Evolutionary conservation across 805 yeast species (phyloP), one percentile per base, ranked within the genome.

Genomic region (Torulaspora indica): DNA sequence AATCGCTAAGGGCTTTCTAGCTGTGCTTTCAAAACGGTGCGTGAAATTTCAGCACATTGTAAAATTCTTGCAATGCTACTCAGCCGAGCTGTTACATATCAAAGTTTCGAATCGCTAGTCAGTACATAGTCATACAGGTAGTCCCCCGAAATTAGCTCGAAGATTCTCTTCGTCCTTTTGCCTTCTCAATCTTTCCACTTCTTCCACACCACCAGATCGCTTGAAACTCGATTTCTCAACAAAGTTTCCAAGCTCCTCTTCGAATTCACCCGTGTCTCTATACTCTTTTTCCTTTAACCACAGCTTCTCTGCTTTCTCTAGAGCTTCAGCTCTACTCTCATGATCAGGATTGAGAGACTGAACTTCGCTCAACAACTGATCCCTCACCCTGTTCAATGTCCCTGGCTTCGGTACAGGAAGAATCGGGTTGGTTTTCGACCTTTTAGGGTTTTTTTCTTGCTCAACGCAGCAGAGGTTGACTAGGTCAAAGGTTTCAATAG

Each of bases 161-260:
- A 88, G 67, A 55, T 85, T 85, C 53, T 82, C 82, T 43, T 75
- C 79, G 64, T 88, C 95, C 51, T 85, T 81, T 48, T 74, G 67
- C 53, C 71, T 73, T 46, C 96, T 72, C 38, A 72, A 53, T 47
- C 86, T 71, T 54, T 91, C 98, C 15, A 86, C 69, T 55, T 88
- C 97, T 49, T 85, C 95, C 15, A 89, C 76, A 1, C 98, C 97
- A 5, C 97, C 97, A 14, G 89, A 77, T 51, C 79, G 83, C 58
- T 85, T 86, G 46, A 91, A 71, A 58, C 75, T 84, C 23, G 78
- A 74, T 34, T 81, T 91, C 5, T 74, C 90, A 6, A 91, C 96
- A 71, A 88, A 91, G 15, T 78, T 83, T 1, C 82, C 93, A 5
- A 91, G 68, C 60, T 91, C 98, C 37, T 85, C 89, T 60, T 84